Percentiles rank a stretch among this genome's conserved stretches.
Evolutionary conservation across 768 basidiomycete species (phyloP).

Genomic region (Cyclocybe cylindracea): DNA sequence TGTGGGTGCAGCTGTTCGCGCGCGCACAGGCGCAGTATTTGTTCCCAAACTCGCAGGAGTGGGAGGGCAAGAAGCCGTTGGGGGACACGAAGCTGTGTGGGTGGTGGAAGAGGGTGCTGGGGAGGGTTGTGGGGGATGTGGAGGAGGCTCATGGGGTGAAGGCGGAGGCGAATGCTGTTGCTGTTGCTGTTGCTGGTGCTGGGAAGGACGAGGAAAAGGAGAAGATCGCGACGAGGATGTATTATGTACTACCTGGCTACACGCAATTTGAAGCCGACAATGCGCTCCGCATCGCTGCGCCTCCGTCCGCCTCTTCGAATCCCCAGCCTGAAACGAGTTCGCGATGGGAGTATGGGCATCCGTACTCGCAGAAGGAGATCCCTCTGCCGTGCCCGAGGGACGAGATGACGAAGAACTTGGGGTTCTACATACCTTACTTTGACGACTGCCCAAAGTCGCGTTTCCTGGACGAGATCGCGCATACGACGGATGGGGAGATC

Average conservation of each 20-base stretch:
- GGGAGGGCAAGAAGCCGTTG: conserved; percentile 67
- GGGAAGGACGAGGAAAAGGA: conserved; percentile 9
- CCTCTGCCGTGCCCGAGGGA: conserved; percentile 43
- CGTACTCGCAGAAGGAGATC: conserved; percentile 60
- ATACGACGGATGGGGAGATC: conserved; percentile 62
- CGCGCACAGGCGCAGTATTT: conserved; percentile 90
- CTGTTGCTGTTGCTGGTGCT: conserved; percentile 30
- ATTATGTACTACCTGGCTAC: conserved; percentile 72
- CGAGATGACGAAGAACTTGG: conserved; percentile 48
- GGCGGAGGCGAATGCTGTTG: conserved; percentile 59
- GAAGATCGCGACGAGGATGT: conserved; percentile 32
- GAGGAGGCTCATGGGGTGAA: conserved; percentile 54
- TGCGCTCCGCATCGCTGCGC: conserved; percentile 43
- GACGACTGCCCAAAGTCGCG: conserved; percentile 97
- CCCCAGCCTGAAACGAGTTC: conserved; percentile 7
- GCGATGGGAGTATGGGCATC: conserved; percentile 79
- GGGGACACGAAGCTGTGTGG: conserved; percentile 78
- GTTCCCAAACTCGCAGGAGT: conserved; percentile 85
- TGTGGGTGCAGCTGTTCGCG: conserved; percentile 91
- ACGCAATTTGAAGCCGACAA: conserved; percentile 66
- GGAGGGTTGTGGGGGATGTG: conserved; percentile 51
- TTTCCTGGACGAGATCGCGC: conserved; percentile 89
- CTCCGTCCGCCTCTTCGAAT: conserved; percentile 18
- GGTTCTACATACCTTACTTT: conserved; percentile 82
- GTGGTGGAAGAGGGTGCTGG: conserved; percentile 89